Evolutionary conservation across 768 basidiomycete genomes (phyloP).

Genomic region (Boletales sp.): DNA sequence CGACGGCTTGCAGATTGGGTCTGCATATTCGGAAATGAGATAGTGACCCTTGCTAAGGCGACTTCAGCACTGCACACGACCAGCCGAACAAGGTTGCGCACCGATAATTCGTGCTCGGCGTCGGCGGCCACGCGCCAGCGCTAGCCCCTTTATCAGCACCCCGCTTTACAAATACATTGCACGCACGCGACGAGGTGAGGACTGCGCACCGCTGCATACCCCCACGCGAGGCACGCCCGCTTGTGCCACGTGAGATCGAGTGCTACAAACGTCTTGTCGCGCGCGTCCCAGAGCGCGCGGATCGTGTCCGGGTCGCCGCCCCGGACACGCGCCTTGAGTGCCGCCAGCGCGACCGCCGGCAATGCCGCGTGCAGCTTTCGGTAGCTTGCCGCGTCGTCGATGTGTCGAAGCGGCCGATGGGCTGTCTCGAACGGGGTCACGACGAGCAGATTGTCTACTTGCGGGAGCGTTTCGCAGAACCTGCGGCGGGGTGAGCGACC

Average conservation of each 20-base stretch:
- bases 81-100: slow-evolving; percentile 27
- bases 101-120: slow-evolving; percentile 76
- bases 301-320: slow-evolving; percentile 64
- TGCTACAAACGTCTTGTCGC: slow-evolving; percentile 72
- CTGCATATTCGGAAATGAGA: slow-evolving; percentile 65
- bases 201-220: slow-evolving; percentile 76
- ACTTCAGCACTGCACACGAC: slow-evolving; percentile 1
- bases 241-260: slow-evolving; percentile 77
- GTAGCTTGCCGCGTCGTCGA: slow-evolving; percentile 66
- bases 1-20: slow-evolving; percentile 58
- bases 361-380: slow-evolving; percentile 68
- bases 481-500: slow-evolving; percentile 21
- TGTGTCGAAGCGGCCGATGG: slow-evolving; percentile 64
- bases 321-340: slow-evolving; percentile 61
- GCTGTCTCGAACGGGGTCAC: slow-evolving; percentile 66
- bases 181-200: slow-evolving; percentile 67
- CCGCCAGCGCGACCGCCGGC: slow-evolving; percentile 62
- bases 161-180: too few relatives aligned
- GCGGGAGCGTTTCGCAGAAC: slow-evolving; percentile 72
- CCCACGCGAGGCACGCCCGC: slow-evolving; percentile 71
- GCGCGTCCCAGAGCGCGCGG: slow-evolving; percentile 61
- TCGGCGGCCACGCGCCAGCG: slow-evolving; percentile 71
- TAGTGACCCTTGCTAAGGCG: slow-evolving; percentile 60
- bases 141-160: slow-evolving; percentile 30
- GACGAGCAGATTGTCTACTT: slow-evolving; percentile 68